Percentiles rank a stretch among this genome's conserved stretches.
These are phyloP conservation scores for Tirmania nivea DNA, from an alignment of 495 filamentous ascomycete genomes.

Conservation along the genomic window DNA sequence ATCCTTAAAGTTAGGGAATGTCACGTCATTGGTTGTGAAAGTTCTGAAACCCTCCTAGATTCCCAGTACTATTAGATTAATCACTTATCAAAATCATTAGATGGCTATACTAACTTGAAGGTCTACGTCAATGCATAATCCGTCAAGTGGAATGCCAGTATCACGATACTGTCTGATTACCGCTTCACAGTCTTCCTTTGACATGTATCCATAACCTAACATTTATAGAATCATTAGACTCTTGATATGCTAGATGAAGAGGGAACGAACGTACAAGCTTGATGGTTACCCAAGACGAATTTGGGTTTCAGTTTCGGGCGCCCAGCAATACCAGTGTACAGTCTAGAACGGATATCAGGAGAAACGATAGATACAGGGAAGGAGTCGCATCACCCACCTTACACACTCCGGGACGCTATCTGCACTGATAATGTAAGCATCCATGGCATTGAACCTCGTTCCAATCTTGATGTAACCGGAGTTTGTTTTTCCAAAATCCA, in stretches of 20 bases:
- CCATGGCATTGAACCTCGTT: constrained; percentile 13
- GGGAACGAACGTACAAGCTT: constrained; percentile 4
- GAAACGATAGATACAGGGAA: no score
- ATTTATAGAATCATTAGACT: background rate
- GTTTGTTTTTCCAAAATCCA: constrained; percentile 14
- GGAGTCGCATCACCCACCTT: constrained; percentile 2
- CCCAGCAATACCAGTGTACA: constrained; percentile 17
- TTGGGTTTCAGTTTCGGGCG: constrained; percentile 17
- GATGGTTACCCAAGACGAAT: constrained; percentile 17
- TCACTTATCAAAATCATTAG: no score
- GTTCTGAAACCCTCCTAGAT: constrained; percentile 11
- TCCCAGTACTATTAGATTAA: background rate
- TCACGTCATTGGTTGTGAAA: constrained; percentile 11
- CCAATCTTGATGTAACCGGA: constrained; percentile 10
- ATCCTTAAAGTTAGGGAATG: constrained; percentile 10
- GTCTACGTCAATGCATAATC: constrained; percentile 21
- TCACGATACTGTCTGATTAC: constrained; percentile 10
- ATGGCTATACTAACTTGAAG: constrained; percentile 8
- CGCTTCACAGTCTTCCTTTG: constrained; percentile 4
- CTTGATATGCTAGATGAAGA: background rate
- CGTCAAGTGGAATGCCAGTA: constrained; percentile 17
- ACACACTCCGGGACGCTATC: constrained; percentile 11
- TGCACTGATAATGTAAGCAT: constrained; percentile 8
- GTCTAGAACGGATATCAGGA: background rate
- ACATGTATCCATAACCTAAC: constrained; percentile 12